phyloP scores from a whole-genome alignment of 2,329 filamentous ascomycete species.

The Pseudopithomyces chartarum region DNA sequence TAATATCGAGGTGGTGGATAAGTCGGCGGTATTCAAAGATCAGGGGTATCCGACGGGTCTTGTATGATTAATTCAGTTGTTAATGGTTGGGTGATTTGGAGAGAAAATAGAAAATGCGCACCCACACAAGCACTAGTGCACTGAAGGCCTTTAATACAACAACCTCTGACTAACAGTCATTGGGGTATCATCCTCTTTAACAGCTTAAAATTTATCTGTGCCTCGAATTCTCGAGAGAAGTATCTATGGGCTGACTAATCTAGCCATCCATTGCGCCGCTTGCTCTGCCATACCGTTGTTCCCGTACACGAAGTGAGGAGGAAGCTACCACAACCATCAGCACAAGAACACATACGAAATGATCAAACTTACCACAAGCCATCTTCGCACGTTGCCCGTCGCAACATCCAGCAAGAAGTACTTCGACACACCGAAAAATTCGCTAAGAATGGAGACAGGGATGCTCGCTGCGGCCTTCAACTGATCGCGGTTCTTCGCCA shows the following conservation, averaged over 20 bases:
- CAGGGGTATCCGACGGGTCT: background rate
- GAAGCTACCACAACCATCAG: background rate
- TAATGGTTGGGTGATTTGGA: too few species aligned
- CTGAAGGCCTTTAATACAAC: too few species aligned
- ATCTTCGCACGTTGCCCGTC: constrained; percentile 11
- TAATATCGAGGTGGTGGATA: constrained; percentile 29
- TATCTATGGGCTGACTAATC: background rate
- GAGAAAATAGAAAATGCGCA: too few species aligned
- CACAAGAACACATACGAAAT: background rate
- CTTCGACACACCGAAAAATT: constrained; percentile 4
- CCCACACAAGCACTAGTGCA: background rate
- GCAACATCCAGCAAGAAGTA: constrained; percentile 11
- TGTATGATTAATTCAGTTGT: background rate
- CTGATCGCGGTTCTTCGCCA: constrained; percentile 9
- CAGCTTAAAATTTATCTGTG: too few species aligned
- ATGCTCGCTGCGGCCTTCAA: background rate
- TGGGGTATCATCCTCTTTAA: too few species aligned
- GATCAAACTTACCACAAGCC: constrained; percentile 7
- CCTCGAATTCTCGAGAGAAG: background rate
- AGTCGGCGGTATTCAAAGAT: constrained; percentile 10
- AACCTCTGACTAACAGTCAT: too few species aligned
- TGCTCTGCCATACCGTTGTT: constrained; percentile 13
- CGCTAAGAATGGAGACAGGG: background rate
- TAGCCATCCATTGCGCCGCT: constrained; percentile 5
- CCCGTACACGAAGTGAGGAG: constrained; percentile 15